These are phyloP conservation scores for Hyaloscypha variabilis DNA, from an alignment of 495 filamentous ascomycete genomes.

Conservation along the genomic window DNA sequence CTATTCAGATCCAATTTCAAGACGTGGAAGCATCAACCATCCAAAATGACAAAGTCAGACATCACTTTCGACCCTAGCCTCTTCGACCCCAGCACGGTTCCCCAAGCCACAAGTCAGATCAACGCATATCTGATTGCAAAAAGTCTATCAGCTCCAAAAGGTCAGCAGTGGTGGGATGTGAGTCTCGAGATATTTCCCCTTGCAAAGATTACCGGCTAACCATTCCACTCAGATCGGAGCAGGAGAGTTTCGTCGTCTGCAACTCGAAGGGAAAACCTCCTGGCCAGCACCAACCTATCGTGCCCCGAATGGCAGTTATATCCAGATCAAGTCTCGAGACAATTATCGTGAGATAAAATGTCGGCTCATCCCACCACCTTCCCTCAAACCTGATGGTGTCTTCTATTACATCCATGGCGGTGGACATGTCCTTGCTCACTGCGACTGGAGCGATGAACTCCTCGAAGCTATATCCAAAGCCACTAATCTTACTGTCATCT, in stretches of 20 bases:
- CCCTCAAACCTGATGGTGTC: conserved; percentile 41
- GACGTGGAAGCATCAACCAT: background rate
- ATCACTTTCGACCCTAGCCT: conserved; percentile 18
- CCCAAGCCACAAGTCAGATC: conserved; percentile 16
- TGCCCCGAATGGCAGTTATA: conserved; percentile 30
- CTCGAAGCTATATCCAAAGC: conserved; percentile 45
- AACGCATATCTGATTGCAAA: conserved; percentile 13
- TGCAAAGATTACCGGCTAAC: background rate
- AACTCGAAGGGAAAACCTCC: conserved; percentile 18
- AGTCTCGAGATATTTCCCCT: background rate
- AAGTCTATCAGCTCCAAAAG: conserved; percentile 4
- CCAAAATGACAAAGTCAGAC: conserved; percentile 17
- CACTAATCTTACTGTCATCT: conserved; percentile 46
- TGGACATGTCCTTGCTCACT: conserved; percentile 39
- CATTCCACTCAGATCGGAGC: conserved; percentile 26
- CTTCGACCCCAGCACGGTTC: conserved; percentile 27
- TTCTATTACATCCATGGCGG: conserved; percentile 59
- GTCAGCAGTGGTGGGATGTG: conserved; percentile 31
- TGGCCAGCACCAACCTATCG: conserved; percentile 14
- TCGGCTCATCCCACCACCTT: conserved; percentile 45
- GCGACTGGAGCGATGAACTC: conserved; percentile 38
- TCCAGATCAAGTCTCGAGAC: conserved; percentile 52
- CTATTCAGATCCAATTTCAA: background rate
- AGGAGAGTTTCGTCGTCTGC: conserved; percentile 26
- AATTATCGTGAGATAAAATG: conserved; percentile 47